phyloP scores from a whole-genome alignment of 805 yeast genomes.

The Candida schatavii region DNA sequence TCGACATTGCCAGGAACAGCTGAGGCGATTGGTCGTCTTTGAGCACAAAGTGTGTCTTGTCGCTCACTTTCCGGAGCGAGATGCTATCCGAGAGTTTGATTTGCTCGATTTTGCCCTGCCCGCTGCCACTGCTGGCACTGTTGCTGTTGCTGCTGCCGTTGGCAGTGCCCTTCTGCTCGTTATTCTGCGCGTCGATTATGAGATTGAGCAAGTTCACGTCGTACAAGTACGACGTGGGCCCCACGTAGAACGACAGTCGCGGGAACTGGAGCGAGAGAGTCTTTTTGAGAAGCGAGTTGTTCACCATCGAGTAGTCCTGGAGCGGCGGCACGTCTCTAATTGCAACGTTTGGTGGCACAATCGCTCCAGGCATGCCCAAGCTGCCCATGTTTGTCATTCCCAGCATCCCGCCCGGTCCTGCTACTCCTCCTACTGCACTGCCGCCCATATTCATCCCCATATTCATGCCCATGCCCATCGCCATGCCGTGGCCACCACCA shows the following conservation, averaged over 20 bases:
- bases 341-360: slow-evolving; percentile 39
- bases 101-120: slow-evolving; percentile 61
- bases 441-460: slow-evolving; percentile 9
- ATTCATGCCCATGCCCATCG: slow-evolving; percentile 8
- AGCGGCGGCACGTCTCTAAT: slow-evolving; percentile 57
- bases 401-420: slow-evolving; percentile 11
- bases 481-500: not conserved
- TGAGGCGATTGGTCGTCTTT: slow-evolving; percentile 78
- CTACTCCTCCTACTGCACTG: slow-evolving; percentile 4
- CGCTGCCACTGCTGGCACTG: slow-evolving; percentile 8
- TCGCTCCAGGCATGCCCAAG: slow-evolving; percentile 7
- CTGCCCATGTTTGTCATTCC: not conserved
- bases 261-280: slow-evolving; percentile 83
- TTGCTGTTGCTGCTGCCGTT: slow-evolving; percentile 16
- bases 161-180: slow-evolving; percentile 15
- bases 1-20: slow-evolving; percentile 64
- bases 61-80: slow-evolving; percentile 75
- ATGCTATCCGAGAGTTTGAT: slow-evolving; percentile 66
- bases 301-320: slow-evolving; percentile 64
- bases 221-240: slow-evolving; percentile 76
- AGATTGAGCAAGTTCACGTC: slow-evolving; percentile 68
- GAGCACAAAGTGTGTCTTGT: slow-evolving; percentile 69
- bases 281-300: slow-evolving; percentile 61
- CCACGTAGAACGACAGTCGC: slow-evolving; percentile 82
- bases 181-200: slow-evolving; percentile 41